phyloP scores from a whole-genome alignment of 2,329 filamentous ascomycete species.

The Ophiocordyceps polyrhachis-furcata region DNA sequence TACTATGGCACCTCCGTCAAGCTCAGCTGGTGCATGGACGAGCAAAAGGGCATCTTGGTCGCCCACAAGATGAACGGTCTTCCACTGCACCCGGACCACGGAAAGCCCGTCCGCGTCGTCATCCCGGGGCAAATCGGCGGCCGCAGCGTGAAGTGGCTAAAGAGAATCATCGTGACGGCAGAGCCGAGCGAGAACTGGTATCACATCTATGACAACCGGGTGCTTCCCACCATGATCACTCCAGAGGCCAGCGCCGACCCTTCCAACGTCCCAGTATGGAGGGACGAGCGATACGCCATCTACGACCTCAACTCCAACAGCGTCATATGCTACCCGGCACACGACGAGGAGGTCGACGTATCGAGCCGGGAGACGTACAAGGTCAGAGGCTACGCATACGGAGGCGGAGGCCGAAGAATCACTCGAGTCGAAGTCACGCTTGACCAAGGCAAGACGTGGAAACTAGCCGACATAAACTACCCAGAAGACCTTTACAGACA shows the following conservation, averaged over 20 bases:
- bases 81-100: conserved; percentile 62
- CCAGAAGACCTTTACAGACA: conserved; percentile 68
- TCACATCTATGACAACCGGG: conserved; percentile 83
- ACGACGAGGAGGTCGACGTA: conserved; percentile 47
- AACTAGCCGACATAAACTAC: conserved; percentile 58
- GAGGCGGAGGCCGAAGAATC: conserved; percentile 68
- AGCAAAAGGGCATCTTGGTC: conserved; percentile 67
- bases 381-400: conserved; percentile 69
- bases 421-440: conserved; percentile 69
- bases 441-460: conserved; percentile 68
- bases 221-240: conserved; percentile 69
- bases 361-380: conserved; percentile 36
- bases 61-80: conserved; percentile 87
- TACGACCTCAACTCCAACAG: conserved; percentile 85
- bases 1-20: conserved; percentile 79
- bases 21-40: conserved; percentile 73
- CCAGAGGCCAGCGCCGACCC: conserved; percentile 57
- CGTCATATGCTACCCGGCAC: conserved; percentile 60
- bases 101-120: conserved; percentile 62
- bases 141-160: conserved; percentile 85
- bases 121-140: conserved; percentile 87
- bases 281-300: conserved; percentile 78
- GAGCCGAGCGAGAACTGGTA: conserved; percentile 85
- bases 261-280: conserved; percentile 54
- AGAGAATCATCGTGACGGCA: conserved; percentile 58